Evolutionary conservation across 768 basidiomycete species (phyloP).

Genomic region (Tremella mesenterica): DNA sequence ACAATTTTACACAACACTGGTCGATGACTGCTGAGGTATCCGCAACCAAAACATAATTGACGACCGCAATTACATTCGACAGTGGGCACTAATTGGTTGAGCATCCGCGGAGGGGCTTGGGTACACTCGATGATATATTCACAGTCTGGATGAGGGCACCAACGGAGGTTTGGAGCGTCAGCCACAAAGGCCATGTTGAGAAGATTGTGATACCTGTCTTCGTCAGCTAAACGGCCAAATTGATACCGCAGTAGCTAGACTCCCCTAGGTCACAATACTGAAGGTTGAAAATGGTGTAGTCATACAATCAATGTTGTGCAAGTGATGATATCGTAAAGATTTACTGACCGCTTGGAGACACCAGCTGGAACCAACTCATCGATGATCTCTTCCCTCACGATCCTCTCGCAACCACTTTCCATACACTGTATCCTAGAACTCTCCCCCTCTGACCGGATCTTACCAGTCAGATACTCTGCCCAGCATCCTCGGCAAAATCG

Average conservation of each 20-base stretch:
- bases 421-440: constrained; percentile 48
- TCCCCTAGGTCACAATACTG: too few relatives aligned
- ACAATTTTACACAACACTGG: constrained; percentile 84
- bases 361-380: constrained; percentile 54
- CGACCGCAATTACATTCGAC: constrained; percentile 74
- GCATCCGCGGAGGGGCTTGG: constrained; percentile 65
- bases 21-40: constrained; percentile 77
- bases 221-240: not conserved
- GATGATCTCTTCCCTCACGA: constrained; percentile 45
- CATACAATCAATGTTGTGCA: not conserved
- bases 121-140: constrained; percentile 87
- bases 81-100: constrained; percentile 74
- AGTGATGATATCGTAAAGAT: not conserved
- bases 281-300: too few relatives aligned
- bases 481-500: constrained; percentile 76
- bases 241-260: too few relatives aligned
- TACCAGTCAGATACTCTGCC: constrained; percentile 66
- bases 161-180: constrained; percentile 72
- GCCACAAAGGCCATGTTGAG: constrained; percentile 82
- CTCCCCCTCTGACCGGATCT: constrained; percentile 59
- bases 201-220: constrained; percentile 65
- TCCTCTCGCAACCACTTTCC: constrained; percentile 45
- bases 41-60: constrained; percentile 91
- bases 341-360: constrained; percentile 45
- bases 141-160: constrained; percentile 92